These are phyloP conservation scores for Leccinum pallidistipes DNA, from an alignment of 1,284 basidiomycete species.

Conservation along the genomic window DNA sequence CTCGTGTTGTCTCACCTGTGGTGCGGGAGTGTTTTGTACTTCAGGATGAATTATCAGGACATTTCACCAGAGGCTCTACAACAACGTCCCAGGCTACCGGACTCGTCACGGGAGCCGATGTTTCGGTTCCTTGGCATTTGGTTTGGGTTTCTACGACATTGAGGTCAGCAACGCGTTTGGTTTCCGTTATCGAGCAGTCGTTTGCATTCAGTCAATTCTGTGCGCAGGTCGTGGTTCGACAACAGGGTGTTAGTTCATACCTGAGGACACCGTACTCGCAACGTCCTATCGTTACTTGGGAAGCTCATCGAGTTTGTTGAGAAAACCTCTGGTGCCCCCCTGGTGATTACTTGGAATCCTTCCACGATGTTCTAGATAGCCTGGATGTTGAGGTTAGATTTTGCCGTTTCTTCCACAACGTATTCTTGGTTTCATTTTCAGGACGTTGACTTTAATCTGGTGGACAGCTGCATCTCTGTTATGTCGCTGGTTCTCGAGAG, in stretches of 20 bases:
- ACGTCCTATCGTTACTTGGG: slow-evolving; percentile 49
- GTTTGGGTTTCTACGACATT: slow-evolving; percentile 62
- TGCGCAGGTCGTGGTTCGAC: slow-evolving; percentile 40
- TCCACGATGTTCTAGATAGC: slow-evolving; percentile 44
- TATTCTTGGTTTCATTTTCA: slow-evolving; percentile 30
- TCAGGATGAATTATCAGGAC: slow-evolving; percentile 52
- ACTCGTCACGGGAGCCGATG: slow-evolving; percentile 33
- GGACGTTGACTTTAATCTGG: slow-evolving; percentile 63
- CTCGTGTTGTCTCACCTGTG: slow-evolving; percentile 36
- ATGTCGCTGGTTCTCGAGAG: not conserved
- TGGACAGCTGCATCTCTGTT: slow-evolving; percentile 61
- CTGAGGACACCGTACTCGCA: slow-evolving; percentile 51
- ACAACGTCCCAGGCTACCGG: slow-evolving; percentile 47
- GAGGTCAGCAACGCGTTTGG: slow-evolving; percentile 49
- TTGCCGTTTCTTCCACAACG: not conserved
- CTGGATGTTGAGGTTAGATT: slow-evolving; percentile 53
- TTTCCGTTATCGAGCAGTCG: slow-evolving; percentile 56
- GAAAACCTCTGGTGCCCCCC: slow-evolving; percentile 26
- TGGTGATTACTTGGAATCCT: slow-evolving; percentile 57
- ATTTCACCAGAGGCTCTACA: slow-evolving; percentile 53
- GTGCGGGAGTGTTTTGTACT: slow-evolving; percentile 51
- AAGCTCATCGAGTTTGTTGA: slow-evolving; percentile 48
- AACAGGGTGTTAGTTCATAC: slow-evolving; percentile 28
- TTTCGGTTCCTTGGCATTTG: slow-evolving; percentile 51
- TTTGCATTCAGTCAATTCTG: slow-evolving; percentile 48